Evolutionary conservation across 495 filamentous ascomycete genomes (phyloP), one percentile per base, ranked within the genome.

Genomic region (Pyronema omphalodes): DNA sequence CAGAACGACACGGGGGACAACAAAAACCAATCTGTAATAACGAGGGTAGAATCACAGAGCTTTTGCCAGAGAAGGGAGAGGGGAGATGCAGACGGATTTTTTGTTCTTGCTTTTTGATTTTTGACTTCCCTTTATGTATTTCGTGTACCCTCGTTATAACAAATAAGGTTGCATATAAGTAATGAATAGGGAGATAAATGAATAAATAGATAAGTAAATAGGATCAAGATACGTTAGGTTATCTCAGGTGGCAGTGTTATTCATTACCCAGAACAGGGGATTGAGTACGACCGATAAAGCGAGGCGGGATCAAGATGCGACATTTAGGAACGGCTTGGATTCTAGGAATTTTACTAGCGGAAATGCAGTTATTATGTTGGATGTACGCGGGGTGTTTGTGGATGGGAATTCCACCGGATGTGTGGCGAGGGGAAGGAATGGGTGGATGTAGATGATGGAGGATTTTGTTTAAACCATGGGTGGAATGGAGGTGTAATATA

Each of bases 161-260:
- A n/a, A n/a, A n/a, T n/a, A n/a, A n/a, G n/a, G n/a, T n/a, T n/a
- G n/a, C n/a, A n/a, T n/a, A n/a, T n/a, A n/a, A n/a, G n/a, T n/a
- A n/a, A n/a, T n/a, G n/a, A n/a, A n/a, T n/a, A n/a, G n/a, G n/a
- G n/a, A n/a, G n/a, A n/a, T n/a, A n/a, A n/a, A n/a, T n/a, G n/a
- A n/a, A n/a, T n/a, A n/a, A n/a, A n/a, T n/a, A n/a, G n/a, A n/a
- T n/a, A n/a, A n/a, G n/a, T n/a, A n/a, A n/a, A n/a, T n/a, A n/a
- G n/a, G n/a, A 67, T 57, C 44, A 77, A 12, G 71, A 76, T 23
- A 69, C 72, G 3, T 65, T 82, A 1, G 81, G 85, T 85, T 86
- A 67, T 76, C 80, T 3, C 74, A 81, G 7, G 70, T 81, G 9
- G 72, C 71, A 0, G 73, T 86, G 6, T 67, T 86, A 43, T 80